Evolutionary conservation across 1,284 basidiomycete genomes (phyloP).

Genomic region (Sanghuangporus weigelae): DNA sequence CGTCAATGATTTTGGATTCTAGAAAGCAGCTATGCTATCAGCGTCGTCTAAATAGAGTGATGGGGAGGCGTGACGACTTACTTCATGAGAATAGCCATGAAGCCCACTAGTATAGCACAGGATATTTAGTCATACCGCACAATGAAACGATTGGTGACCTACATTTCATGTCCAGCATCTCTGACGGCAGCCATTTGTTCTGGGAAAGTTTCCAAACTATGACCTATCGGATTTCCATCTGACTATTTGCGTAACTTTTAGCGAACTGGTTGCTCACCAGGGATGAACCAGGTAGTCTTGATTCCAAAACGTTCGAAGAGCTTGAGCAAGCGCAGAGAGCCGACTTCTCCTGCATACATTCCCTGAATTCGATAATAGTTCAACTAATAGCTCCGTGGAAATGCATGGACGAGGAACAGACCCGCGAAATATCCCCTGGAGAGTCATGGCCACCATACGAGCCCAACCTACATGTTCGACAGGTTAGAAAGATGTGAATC

Average conservation of each 20-base stretch:
- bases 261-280: slow-evolving; percentile 34
- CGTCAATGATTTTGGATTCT: slow-evolving; percentile 63
- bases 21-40: not conserved
- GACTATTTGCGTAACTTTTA: not conserved
- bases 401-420: slow-evolving; percentile 23
- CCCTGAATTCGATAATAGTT: slow-evolving; percentile 35
- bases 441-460: slow-evolving; percentile 69
- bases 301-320: slow-evolving; percentile 70
- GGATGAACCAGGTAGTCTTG: slow-evolving; percentile 71
- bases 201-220: slow-evolving; percentile 67
- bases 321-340: slow-evolving; percentile 60
- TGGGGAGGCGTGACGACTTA: slow-evolving; percentile 17
- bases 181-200: slow-evolving; percentile 59
- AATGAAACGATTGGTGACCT: slow-evolving; percentile 19
- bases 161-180: slow-evolving; percentile 68
- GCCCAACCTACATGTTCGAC: slow-evolving; percentile 43
- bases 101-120: slow-evolving; percentile 41
- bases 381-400: not conserved
- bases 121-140: slow-evolving; percentile 1
- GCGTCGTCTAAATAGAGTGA: not conserved
- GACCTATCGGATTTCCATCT: slow-evolving; percentile 35
- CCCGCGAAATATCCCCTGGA: slow-evolving; percentile 58
- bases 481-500: not conserved
- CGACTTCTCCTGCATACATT: slow-evolving; percentile 72
- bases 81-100: slow-evolving; percentile 74